phyloP scores from a whole-genome alignment of 257 asterid genomes.

The Catharanthus roseus region DNA sequence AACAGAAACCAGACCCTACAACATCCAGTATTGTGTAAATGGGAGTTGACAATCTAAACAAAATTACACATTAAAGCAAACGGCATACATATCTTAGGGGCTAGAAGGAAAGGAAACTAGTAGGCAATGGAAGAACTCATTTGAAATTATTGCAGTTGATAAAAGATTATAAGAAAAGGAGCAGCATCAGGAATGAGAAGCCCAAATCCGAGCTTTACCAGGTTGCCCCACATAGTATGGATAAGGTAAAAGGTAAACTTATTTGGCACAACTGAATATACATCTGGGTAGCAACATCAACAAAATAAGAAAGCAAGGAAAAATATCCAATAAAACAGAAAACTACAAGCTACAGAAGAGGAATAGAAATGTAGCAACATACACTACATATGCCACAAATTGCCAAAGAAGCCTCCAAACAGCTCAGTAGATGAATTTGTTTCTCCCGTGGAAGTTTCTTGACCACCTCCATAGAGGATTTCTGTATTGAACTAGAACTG shows the following conservation, averaged over 20 bases:
- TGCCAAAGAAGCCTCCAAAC: slow-evolving; percentile 80
- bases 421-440: slow-evolving; percentile 54
- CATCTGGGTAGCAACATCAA: neutral
- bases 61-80: neutral
- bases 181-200: neutral
- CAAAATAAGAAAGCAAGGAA: slow-evolving; percentile 1
- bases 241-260: too few species aligned
- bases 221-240: too few species aligned
- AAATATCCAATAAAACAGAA: neutral
- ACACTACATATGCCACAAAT: slow-evolving; percentile 91
- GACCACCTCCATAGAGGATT: slow-evolving; percentile 72
- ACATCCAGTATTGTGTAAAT: too few species aligned
- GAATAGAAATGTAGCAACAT: slow-evolving; percentile 29
- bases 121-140: neutral
- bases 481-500: slow-evolving; percentile 43
- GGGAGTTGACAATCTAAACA: too few species aligned
- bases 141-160: neutral
- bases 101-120: neutral
- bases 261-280: too few species aligned
- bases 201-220: neutral
- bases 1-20: neutral
- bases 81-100: neutral
- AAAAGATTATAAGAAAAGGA: neutral
- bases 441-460: slow-evolving; percentile 76
- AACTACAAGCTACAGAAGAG: neutral